These are phyloP conservation scores for Ambrosiella cleistominuta DNA, from an alignment of 2,329 filamentous ascomycete species.

Conservation along the genomic window DNA sequence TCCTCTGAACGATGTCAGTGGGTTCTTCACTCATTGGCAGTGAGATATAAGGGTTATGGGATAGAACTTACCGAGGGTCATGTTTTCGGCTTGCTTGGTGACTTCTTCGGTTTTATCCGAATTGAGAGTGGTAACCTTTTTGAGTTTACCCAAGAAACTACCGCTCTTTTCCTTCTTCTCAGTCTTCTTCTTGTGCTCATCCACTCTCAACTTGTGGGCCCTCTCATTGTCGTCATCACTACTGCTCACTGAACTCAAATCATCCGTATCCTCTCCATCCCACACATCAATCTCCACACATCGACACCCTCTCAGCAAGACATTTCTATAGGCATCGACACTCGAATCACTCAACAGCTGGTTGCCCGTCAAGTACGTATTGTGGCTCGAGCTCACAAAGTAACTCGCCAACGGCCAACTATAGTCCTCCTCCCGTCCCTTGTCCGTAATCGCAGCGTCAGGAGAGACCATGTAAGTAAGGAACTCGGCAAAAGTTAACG, in stretches of 20 bases:
- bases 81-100: conserved; percentile 24
- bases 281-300: conserved; percentile 93
- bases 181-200: conserved; percentile 32
- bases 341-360: conserved; percentile 77
- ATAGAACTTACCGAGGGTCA: conserved; percentile 25
- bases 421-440: conserved; percentile 32
- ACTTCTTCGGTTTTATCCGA: conserved; percentile 21
- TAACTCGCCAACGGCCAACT: conserved; percentile 74
- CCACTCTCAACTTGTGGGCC: conserved; percentile 8
- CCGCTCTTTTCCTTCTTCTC: conserved; percentile 40
- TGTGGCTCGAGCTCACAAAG: conserved; percentile 88
- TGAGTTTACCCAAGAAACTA: conserved; percentile 42
- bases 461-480: conserved; percentile 38
- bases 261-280: conserved; percentile 67
- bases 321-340: conserved; percentile 71
- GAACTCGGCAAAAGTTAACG: conserved; percentile 32
- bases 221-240: conserved; percentile 31
- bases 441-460: conserved; percentile 26
- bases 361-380: conserved; percentile 80
- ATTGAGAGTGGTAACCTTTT: conserved; percentile 26
- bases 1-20: conserved; percentile 2
- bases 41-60: no score
- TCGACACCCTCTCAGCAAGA: conserved; percentile 66
- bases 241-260: conserved; percentile 38
- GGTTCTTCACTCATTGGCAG: neutral